phyloP scores from a whole-genome alignment of 2,329 filamentous ascomycete species.

The Hymenoscyphus linearis region DNA sequence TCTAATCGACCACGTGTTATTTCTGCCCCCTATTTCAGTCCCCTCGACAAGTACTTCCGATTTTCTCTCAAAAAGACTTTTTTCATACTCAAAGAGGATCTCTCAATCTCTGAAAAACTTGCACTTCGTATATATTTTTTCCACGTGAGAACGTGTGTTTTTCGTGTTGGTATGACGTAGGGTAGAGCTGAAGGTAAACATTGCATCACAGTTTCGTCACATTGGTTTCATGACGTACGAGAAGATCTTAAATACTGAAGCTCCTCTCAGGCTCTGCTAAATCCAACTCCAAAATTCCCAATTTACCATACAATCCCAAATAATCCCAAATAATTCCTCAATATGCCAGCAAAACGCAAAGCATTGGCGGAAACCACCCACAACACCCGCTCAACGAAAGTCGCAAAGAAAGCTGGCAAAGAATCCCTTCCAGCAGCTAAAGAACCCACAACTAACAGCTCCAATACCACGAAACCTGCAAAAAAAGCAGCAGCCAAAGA shows the following conservation, averaged over 20 bases:
- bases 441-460: neutral
- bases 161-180: neutral
- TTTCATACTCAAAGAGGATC: too few species aligned
- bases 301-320: neutral
- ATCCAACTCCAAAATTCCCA: too few species aligned
- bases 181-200: neutral
- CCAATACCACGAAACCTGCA: neutral
- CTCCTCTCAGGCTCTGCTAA: neutral
- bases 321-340: neutral
- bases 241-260: neutral
- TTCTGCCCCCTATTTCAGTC: too few species aligned
- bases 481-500: neutral
- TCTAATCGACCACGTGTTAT: too few species aligned
- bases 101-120: too few species aligned
- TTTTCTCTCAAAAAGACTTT: neutral
- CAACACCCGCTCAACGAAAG: neutral
- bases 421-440: neutral
- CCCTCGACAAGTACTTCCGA: neutral
- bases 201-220: neutral
- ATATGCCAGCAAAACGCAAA: slow-evolving; percentile 2
- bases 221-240: neutral
- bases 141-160: neutral
- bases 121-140: too few species aligned
- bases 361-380: neutral
- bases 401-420: slow-evolving; percentile 5